These are phyloP conservation scores for Rhodotorula sp. DNA, from an alignment of 1,284 basidiomycete genomes.

Conservation along the genomic window DNA sequence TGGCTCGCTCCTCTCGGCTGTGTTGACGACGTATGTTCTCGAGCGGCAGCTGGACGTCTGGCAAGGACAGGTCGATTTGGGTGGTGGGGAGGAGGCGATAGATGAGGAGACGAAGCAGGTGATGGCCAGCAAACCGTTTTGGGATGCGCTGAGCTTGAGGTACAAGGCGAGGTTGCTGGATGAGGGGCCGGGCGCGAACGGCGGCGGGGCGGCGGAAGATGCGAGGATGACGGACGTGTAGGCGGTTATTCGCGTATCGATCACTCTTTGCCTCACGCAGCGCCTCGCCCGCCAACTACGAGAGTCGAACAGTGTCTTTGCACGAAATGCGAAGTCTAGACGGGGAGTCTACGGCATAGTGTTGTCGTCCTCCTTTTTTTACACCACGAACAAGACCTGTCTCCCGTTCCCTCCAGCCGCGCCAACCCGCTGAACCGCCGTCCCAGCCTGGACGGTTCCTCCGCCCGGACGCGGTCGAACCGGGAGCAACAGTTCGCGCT, in stretches of 20 bases:
- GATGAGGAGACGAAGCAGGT: constrained; percentile 18
- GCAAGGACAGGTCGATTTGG: background rate
- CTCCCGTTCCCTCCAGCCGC: no score
- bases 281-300: no score
- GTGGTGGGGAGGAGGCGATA: background rate
- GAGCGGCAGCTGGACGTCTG: constrained; percentile 22
- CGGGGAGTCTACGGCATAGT: no score
- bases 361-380: background rate
- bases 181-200: background rate
- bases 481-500: background rate
- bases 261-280: no score
- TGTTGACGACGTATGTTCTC: constrained; percentile 19
- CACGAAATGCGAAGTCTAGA: no score
- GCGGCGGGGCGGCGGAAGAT: background rate
- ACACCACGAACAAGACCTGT: no score
- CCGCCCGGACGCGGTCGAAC: background rate
- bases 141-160: constrained; percentile 30
- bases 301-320: no score
- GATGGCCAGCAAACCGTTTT: constrained; percentile 8
- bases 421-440: no score
- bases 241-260: no score
- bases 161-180: constrained; percentile 17
- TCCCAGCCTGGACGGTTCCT: background rate
- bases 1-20: constrained; percentile 11
- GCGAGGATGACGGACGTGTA: background rate